phyloP scores from a whole-genome alignment of 768 basidiomycete species.

The Dioszegia crocea region DNA sequence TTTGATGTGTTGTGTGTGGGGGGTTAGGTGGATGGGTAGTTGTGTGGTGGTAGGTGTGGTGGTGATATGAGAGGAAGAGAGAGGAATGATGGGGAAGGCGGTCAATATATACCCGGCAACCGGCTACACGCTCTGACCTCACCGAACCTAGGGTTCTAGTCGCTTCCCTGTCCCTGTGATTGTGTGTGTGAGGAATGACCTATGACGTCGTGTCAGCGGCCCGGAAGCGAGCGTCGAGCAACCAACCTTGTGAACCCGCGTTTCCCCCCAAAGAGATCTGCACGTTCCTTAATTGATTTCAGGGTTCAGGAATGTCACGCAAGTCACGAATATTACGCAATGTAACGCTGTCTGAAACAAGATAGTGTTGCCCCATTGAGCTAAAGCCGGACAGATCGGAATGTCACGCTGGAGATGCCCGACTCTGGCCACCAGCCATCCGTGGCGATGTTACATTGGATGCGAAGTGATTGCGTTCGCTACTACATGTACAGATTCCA shows the following conservation, averaged over 20 bases:
- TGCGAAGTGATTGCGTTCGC: no score
- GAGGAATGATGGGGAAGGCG: background rate
- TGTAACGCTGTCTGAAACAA: background rate
- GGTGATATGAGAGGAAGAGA: background rate
- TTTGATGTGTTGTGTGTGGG: background rate
- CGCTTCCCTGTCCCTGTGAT: no score
- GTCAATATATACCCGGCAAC: background rate
- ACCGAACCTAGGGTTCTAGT: no score
- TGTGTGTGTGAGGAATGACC: background rate
- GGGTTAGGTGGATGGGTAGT: background rate
- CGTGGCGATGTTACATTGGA: no score
- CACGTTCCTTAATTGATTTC: no score
- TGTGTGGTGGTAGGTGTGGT: background rate
- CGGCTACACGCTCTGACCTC: no score
- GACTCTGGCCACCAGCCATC: no score
- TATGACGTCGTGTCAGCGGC: background rate
- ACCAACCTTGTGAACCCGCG: no score
- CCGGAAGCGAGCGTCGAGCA: no score
- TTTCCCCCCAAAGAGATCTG: no score
- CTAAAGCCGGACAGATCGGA: background rate
- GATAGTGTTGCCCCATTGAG: background rate
- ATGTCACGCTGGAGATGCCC: no score
- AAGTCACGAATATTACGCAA: constrained; percentile 2
- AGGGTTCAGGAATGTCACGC: background rate
- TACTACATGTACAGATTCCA: no score